Evolutionary conservation across 2,329 filamentous ascomycete genomes (phyloP), one percentile per base, ranked within the genome.

Genomic region (Juglanconis oblonga): DNA sequence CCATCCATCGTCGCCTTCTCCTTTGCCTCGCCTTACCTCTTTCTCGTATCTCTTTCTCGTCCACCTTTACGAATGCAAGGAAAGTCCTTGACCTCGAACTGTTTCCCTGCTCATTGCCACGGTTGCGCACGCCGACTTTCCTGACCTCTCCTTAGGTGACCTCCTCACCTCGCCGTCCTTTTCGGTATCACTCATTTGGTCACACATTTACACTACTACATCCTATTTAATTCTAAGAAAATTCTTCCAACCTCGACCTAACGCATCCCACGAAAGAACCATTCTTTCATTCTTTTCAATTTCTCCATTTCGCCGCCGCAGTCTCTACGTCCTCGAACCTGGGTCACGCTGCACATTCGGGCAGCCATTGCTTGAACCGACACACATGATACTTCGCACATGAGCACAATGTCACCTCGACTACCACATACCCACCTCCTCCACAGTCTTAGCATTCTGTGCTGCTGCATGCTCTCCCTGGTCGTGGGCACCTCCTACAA

Each of bases 401-500:
- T 31, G 13, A 45, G 6, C 48, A 42, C 29, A 3, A 63, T 63
- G 61, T 44, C 48, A 52, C 31, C 54, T 48, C 36, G 32, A 49
- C 3, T 6, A 5, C 35, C 29, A 14, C 36, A 33, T 13, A 9
- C 17, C 8, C 52, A 31, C 11, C 11, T 44, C 44, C 14, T 63
- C 49, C 59, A 52, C 35, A 62, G 45, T 29, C 35, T 66, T 44
- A 52, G 55, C 24, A 48, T 67, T 9, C 42, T 61, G 32, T 61
- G 38, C 58, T 63, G 54, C 24, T 63, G 52, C 14, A 61, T 59
- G 11, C 40, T 61, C 52, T 61, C 58, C 14, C 11, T 57, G 29
- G 62, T 54, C 29, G 29, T 65, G 29, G 62, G 58, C 55, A 67
- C 68, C 35, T 67, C 68, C n/a, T 85, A 85, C 64, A 70, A 84